Base-by-base conservation (phyloP, 805 yeast genomes). In the Candida berthetii region DNA sequence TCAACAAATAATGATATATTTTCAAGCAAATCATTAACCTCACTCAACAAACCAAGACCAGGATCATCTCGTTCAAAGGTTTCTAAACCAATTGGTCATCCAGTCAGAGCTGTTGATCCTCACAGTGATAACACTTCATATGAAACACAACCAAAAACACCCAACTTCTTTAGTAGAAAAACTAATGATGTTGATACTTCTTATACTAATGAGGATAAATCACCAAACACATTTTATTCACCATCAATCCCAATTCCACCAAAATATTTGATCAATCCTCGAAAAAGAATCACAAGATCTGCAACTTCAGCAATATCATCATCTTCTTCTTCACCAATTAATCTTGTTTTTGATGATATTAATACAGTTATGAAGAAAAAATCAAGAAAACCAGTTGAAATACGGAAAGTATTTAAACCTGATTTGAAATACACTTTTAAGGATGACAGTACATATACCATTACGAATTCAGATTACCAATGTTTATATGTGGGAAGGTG, bases 401-500 rank as follows among this genome's bases (percentile, higher is more conserved):
- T 27, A 13, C 11, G n/a, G 6, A 52, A 54, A 33, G 40, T 41
- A 16, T 65, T 62, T 38, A 54, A 60, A 24, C 80, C 80, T 27
- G 53, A 62, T 5, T 58, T 85, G 38, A 67, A 65, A 27, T 71
- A 75, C 48, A 63, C 62, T 15, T 80, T 88, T 51, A 57, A 62
- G 20, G 82, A 80, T 49, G 74, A 72, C 5, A 71, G 76, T 33
- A 59, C 64, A 1, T 72, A 85, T 48, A 71, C 73, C 4, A 73
- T 91, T 8, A 70, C 80, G 1, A 73, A 77, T 44, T 70, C 76
- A 31, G 99, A 93, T 56, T 87, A 85, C 58, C 77, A 76, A 46
- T 84, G 96, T 36, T 69, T 91, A 9, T 80, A 81, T 54, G 82
- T 83, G 43, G 80, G 81, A 37, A 86, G 85, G 47, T 91, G 96